Conservation (phyloP, 805 yeast genomes). For the Vanderwaltozyma tropicalis region DNA sequence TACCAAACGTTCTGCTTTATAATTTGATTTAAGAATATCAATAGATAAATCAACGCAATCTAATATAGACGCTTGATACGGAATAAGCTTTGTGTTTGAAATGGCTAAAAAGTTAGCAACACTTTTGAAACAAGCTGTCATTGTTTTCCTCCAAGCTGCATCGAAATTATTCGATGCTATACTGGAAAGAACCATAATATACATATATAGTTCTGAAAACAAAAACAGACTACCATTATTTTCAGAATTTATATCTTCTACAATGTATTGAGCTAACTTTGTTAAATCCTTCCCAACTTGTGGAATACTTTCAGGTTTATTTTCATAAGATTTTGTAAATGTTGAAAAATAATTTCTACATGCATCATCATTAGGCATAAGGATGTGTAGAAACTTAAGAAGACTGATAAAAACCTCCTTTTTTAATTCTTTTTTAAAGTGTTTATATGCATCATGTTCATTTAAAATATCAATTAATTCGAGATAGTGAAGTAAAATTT, state of each 20-base stretch:
- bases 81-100: background rate
- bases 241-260: background rate
- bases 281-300: background rate
- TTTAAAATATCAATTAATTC: too few species aligned
- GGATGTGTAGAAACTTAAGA: conserved; percentile 50
- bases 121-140: conserved; percentile 26
- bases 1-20: conserved; percentile 21
- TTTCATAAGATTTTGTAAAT: conserved; percentile 30
- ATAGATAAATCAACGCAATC: conserved; percentile 22
- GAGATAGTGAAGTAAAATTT: too few species aligned
- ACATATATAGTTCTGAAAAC: background rate
- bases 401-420: background rate
- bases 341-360: conserved; percentile 47
- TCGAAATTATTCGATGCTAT: conserved; percentile 16
- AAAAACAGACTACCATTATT: background rate
- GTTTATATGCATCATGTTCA: too few species aligned
- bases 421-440: conserved; percentile 6
- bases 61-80: background rate
- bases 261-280: background rate
- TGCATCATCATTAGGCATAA: conserved; percentile 57
- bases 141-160: conserved; percentile 14
- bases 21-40: conserved; percentile 34
- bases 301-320: background rate
- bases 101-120: conserved; percentile 29
- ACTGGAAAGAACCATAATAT: conserved; percentile 21